Percentiles rank a stretch among this genome's conserved stretches.
Evolutionary conservation across 2,329 filamentous ascomycete species (phyloP).

Genomic region (Sclerotinia nivalis): DNA sequence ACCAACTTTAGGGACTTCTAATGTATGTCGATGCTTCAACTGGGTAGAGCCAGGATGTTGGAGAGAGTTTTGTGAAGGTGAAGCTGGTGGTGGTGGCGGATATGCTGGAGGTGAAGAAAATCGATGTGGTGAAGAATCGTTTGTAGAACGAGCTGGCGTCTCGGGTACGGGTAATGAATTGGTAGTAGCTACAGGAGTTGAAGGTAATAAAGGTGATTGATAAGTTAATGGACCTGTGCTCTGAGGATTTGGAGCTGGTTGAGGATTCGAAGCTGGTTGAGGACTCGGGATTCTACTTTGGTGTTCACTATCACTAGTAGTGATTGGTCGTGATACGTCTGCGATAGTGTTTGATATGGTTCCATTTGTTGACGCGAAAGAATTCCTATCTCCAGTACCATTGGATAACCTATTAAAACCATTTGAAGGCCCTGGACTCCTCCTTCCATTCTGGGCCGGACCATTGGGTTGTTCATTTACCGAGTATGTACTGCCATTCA

Average conservation of each 20-base stretch:
- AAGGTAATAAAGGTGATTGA: conserved; percentile 36
- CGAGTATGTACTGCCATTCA: conserved; percentile 39
- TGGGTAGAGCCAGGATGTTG: conserved; percentile 55
- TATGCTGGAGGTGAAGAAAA: conserved; percentile 65
- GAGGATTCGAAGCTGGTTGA: conserved; percentile 32
- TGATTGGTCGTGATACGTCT: conserved; percentile 28
- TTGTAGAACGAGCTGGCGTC: conserved; percentile 32
- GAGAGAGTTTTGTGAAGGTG: conserved; percentile 41
- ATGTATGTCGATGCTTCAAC: conserved; percentile 79
- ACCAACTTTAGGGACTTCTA: conserved; percentile 76
- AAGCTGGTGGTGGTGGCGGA: conserved; percentile 49
- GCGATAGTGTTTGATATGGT: conserved; percentile 27
- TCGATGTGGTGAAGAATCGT: conserved; percentile 47
- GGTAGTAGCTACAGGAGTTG: conserved; percentile 37
- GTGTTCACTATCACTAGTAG: conserved; percentile 34
- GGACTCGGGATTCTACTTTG: conserved; percentile 32
- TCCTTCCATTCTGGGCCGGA: conserved; percentile 37
- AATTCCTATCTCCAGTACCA: conserved; percentile 34
- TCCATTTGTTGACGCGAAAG: conserved; percentile 38
- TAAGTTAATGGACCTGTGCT: conserved; percentile 41
- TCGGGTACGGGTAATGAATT: conserved; percentile 31
- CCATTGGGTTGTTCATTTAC: conserved; percentile 38
- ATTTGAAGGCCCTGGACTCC: conserved; percentile 37
- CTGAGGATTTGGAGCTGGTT: conserved; percentile 36
- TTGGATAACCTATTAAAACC: conserved; percentile 32